Percentiles rank a stretch among this genome's conserved stretches.
phyloP scores from a whole-genome alignment of 163 green algal species.

The Chlorella variabilis region DNA sequence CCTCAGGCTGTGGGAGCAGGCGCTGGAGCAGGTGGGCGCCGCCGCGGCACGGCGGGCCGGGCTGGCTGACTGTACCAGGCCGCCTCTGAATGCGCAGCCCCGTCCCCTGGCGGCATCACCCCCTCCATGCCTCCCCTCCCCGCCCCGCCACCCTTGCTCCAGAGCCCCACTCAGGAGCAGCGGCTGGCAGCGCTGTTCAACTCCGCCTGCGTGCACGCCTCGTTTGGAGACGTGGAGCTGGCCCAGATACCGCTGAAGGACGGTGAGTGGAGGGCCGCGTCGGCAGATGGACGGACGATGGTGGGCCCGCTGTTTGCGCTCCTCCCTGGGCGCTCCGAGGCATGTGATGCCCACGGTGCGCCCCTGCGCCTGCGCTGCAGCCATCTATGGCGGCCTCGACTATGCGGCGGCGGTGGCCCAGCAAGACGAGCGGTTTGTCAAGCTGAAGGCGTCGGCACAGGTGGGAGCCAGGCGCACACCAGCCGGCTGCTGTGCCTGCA shows the following conservation, averaged over 20 bases:
- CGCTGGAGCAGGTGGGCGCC: constrained; percentile 60
- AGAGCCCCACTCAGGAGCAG: constrained; percentile 60
- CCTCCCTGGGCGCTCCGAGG: too few relatives aligned
- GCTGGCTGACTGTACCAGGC: too few relatives aligned
- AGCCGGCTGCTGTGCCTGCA: too few relatives aligned
- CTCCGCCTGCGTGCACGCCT: constrained; percentile 74
- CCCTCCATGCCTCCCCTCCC: neutral
- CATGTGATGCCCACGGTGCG: too few relatives aligned
- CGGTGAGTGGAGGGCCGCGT: too few relatives aligned
- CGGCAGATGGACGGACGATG: too few relatives aligned
- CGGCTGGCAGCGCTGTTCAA: constrained; percentile 71
- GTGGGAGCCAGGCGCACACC: too few relatives aligned
- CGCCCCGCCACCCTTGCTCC: neutral
- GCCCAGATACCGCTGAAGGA: constrained; percentile 70
- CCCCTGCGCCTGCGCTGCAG: neutral
- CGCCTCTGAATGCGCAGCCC: too few relatives aligned
- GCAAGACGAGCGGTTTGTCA: constrained; percentile 52
- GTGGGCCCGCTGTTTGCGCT: too few relatives aligned
- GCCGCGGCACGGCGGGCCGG: too few relatives aligned
- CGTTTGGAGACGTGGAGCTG: constrained; percentile 85
- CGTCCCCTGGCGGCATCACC: too few relatives aligned
- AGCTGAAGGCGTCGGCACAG: constrained; percentile 66
- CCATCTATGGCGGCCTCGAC: constrained; percentile 59
- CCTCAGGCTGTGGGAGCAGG: constrained; percentile 77
- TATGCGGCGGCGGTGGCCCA: constrained; percentile 56